Percentiles rank a stretch among this genome's conserved stretches.
These are phyloP conservation scores for Populus hybrid DNA, from an alignment of 441 rosid species.

Conservation along the genomic window DNA sequence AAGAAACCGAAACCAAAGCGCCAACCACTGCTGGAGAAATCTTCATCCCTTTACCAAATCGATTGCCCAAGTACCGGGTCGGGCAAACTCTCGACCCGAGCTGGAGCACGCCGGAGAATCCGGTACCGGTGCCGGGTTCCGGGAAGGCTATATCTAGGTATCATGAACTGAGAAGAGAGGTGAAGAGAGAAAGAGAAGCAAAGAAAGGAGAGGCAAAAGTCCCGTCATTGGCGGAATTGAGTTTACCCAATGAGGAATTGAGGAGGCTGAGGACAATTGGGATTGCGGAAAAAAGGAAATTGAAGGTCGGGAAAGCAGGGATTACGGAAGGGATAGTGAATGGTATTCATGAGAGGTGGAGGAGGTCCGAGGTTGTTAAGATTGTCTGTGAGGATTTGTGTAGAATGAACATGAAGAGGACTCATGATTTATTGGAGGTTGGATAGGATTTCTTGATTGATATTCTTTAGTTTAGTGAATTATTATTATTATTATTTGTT, in stretches of 20 bases:
- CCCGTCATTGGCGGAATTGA: slow-evolving; percentile 84
- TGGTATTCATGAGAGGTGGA: slow-evolving; percentile 99
- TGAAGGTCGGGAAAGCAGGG: slow-evolving; percentile 91
- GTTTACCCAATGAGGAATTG: slow-evolving; percentile 51
- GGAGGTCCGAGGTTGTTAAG: slow-evolving; percentile 76
- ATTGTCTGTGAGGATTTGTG: slow-evolving; percentile 83
- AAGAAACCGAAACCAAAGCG: slow-evolving; percentile 24
- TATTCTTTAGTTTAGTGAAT: not conserved
- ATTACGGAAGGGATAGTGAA: slow-evolving; percentile 95
- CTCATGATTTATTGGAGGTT: slow-evolving; percentile 96
- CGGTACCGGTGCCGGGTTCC: slow-evolving; percentile 77
- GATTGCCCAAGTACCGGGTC: slow-evolving; percentile 67
- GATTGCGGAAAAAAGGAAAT: slow-evolving; percentile 60
- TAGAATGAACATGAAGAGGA: slow-evolving; percentile 87
- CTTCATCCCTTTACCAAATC: slow-evolving; percentile 68
- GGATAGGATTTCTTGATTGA: slow-evolving; percentile 9
- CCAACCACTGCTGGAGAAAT: slow-evolving; percentile 62
- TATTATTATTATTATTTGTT: not conserved
- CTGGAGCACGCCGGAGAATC: slow-evolving; percentile 95
- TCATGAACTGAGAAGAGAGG: slow-evolving; percentile 43
- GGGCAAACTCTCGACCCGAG: slow-evolving; percentile 94
- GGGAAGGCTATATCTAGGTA: slow-evolving; percentile 61
- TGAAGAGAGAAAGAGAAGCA: slow-evolving; percentile 25
- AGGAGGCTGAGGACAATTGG: slow-evolving; percentile 68
- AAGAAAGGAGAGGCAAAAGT: slow-evolving; percentile 36